These are phyloP conservation scores for Candida vaughaniae DNA, from an alignment of 805 yeast species.

Conservation along the genomic window DNA sequence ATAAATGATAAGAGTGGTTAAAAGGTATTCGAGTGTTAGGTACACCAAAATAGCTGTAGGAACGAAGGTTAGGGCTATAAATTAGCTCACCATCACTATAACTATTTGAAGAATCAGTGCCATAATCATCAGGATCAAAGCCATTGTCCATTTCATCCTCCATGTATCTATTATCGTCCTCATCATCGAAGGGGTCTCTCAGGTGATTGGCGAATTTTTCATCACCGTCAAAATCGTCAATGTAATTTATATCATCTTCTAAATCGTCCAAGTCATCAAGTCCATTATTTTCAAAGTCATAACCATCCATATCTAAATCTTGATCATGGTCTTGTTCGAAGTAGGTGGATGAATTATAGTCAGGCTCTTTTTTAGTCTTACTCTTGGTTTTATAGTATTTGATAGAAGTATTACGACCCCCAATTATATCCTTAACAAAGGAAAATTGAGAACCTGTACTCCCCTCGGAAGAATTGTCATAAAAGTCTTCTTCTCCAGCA, in stretches of 20 bases:
- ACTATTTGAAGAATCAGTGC: background rate
- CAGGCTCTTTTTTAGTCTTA: slow-evolving; percentile 3
- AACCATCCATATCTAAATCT: slow-evolving; percentile 38
- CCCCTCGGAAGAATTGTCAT: slow-evolving; percentile 20
- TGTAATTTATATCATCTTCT: slow-evolving; percentile 21
- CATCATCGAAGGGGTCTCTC: background rate
- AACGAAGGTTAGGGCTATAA: background rate
- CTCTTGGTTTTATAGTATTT: slow-evolving; percentile 40
- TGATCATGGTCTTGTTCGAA: slow-evolving; percentile 30
- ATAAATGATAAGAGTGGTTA: slow-evolving; percentile 27
- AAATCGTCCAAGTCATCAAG: slow-evolving; percentile 24
- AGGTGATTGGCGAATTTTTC: background rate
- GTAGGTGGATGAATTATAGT: slow-evolving; percentile 10
- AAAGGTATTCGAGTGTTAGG: slow-evolving; percentile 15
- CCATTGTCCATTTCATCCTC: background rate
- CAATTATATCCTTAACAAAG: slow-evolving; percentile 37
- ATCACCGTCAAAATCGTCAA: slow-evolving; percentile 20
- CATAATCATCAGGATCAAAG: background rate
- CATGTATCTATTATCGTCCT: background rate
- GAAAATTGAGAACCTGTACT: slow-evolving; percentile 35
- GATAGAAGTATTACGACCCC: slow-evolving; percentile 45
- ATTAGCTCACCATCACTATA: background rate
- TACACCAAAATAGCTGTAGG: background rate
- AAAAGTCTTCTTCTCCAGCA: no score
- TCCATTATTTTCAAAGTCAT: slow-evolving; percentile 45